phyloP scores from a whole-genome alignment of 2,329 filamentous ascomycete genomes.

The Pestalotiopsis fici region DNA sequence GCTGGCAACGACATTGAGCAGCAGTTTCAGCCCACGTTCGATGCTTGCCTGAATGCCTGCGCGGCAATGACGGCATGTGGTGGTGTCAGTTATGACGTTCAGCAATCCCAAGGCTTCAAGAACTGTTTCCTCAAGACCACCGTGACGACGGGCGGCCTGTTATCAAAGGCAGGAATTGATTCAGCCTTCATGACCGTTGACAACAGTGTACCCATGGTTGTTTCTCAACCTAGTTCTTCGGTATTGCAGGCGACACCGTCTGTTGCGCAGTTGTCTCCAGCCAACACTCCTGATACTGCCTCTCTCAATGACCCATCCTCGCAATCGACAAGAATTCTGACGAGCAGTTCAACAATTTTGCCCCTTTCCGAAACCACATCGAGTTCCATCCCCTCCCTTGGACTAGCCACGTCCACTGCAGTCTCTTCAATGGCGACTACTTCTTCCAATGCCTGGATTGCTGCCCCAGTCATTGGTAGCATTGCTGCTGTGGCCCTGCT shows the following conservation, averaged over 20 bases:
- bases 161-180: slow-evolving; percentile 22
- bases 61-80: slow-evolving; percentile 22
- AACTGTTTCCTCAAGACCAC: slow-evolving; percentile 31
- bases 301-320: not conserved
- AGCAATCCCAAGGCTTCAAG: slow-evolving; percentile 26
- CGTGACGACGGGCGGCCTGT: slow-evolving; percentile 12
- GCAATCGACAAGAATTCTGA: not conserved
- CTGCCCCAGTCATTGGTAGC: slow-evolving; percentile 33
- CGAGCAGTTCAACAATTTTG: not conserved
- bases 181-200: slow-evolving; percentile 20
- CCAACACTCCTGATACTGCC: not conserved
- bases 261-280: not conserved
- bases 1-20: slow-evolving; percentile 27
- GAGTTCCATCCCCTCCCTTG: not conserved
- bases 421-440: not conserved
- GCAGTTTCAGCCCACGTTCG: slow-evolving; percentile 26
- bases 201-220: not conserved
- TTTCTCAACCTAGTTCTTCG: not conserved
- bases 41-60: slow-evolving; percentile 29
- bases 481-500: slow-evolving; percentile 32
- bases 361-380: slow-evolving; percentile 3
- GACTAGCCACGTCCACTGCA: not conserved
- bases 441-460: slow-evolving; percentile 31
- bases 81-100: slow-evolving; percentile 27
- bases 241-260: not conserved